phyloP scores from a whole-genome alignment of 1,284 basidiomycete species.

The Marasmius tenuissimus region DNA sequence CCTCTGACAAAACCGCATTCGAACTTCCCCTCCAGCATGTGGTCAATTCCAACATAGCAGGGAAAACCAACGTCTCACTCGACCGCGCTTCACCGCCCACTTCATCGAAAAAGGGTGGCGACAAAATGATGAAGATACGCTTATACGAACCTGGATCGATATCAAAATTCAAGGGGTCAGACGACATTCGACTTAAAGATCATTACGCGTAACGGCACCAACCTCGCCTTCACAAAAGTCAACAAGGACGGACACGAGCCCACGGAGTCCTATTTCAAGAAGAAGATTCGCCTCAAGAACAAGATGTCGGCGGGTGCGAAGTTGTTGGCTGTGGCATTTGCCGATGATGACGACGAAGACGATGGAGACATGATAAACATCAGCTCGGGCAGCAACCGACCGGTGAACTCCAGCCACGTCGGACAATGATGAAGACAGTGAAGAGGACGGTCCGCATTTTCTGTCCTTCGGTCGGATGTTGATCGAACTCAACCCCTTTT shows the following conservation, averaged over 20 bases:
- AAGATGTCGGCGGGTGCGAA: slow-evolving; percentile 92
- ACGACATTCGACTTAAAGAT: slow-evolving; percentile 94
- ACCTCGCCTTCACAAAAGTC: slow-evolving; percentile 90
- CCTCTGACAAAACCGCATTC: slow-evolving; percentile 90
- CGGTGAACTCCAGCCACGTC: slow-evolving; percentile 42
- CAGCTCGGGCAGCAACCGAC: slow-evolving; percentile 69
- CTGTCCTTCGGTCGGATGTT: slow-evolving; percentile 6
- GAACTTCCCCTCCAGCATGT: slow-evolving; percentile 88
- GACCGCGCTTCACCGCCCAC: slow-evolving; percentile 76
- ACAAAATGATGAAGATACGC: slow-evolving; percentile 95
- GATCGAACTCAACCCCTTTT: slow-evolving; percentile 29
- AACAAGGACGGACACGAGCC: slow-evolving; percentile 94
- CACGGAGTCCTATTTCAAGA: slow-evolving; percentile 85
- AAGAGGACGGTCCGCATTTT: slow-evolving; percentile 64
- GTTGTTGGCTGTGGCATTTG: slow-evolving; percentile 66
- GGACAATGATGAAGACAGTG: slow-evolving; percentile 79
- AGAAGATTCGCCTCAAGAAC: slow-evolving; percentile 94
- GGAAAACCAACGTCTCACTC: slow-evolving; percentile 95
- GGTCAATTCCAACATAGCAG: slow-evolving; percentile 97
- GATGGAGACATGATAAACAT: slow-evolving; percentile 84
- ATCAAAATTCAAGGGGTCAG: slow-evolving; percentile 70
- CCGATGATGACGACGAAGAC: slow-evolving; percentile 61
- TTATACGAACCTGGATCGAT: slow-evolving; percentile 93
- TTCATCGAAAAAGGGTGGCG: slow-evolving; percentile 53
- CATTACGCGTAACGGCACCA: slow-evolving; percentile 78